A percentile compares a stretch with the other conserved stretches of the same genome.
Evolutionary conservation across 2,329 filamentous ascomycete genomes (phyloP).

Genomic region (Hymenoscyphus fraxineus): DNA sequence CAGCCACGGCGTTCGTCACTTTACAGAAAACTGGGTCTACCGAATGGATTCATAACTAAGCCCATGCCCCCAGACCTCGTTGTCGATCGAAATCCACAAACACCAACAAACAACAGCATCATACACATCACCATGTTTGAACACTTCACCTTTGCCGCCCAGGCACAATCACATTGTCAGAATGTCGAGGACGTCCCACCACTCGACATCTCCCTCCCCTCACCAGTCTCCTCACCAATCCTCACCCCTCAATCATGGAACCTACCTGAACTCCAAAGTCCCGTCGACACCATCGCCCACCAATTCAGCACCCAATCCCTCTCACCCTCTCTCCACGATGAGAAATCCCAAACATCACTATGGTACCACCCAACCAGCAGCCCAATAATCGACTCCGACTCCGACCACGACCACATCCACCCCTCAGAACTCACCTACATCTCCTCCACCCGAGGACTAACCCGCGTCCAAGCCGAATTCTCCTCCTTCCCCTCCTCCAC

Average conservation of each 20-base stretch:
- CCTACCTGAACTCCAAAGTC: neutral
- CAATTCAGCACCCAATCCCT: constrained; percentile 12
- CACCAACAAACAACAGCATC: constrained; percentile 1
- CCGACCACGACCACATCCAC: neutral
- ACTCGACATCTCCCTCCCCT: constrained; percentile 26
- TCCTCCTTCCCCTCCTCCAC: constrained; percentile 13
- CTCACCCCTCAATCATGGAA: constrained; percentile 6
- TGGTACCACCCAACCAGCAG: constrained; percentile 14
- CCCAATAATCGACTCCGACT: constrained; percentile 17
- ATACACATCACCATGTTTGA: constrained; percentile 33
- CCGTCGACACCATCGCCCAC: constrained; percentile 14
- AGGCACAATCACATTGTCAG: constrained; percentile 15
- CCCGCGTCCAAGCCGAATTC: constrained; percentile 14
- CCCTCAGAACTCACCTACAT: constrained; percentile 18
- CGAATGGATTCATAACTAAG: constrained; percentile 12
- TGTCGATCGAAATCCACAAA: neutral
- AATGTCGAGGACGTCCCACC: constrained; percentile 17
- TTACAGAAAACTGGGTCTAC: neutral
- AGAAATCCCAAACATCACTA: constrained; percentile 18
- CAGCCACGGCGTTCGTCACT: constrained; percentile 11
- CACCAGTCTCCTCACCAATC: constrained; percentile 12
- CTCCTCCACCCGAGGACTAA: constrained; percentile 15
- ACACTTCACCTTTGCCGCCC: constrained; percentile 28
- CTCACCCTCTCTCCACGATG: constrained; percentile 10
- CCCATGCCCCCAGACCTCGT: neutral